Conservation (phyloP, 139 green algal genomes). For the Coelastrella sp. region DNA sequence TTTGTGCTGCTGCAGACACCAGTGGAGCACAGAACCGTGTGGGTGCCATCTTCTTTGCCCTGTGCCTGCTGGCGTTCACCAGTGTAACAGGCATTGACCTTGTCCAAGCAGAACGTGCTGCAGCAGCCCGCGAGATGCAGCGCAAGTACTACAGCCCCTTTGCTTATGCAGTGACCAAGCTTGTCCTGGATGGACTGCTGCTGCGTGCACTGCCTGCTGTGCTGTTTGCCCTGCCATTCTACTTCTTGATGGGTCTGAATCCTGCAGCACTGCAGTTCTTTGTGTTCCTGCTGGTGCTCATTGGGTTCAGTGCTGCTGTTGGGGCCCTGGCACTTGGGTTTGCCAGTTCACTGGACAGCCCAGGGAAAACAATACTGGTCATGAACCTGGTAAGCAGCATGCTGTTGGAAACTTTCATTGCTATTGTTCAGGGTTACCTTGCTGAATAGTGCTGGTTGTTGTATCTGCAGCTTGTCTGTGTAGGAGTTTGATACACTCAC, state of each 20-base stretch:
- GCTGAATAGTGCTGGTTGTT: no score
- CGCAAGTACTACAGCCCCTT: conserved; percentile 70
- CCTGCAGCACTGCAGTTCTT: conserved; percentile 51
- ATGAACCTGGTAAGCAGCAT: conserved; percentile 73
- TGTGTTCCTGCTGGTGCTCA: conserved; percentile 73
- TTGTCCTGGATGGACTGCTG: conserved; percentile 79
- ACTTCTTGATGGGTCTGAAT: conserved; percentile 77
- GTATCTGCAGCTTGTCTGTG: no score
- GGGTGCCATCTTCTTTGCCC: conserved; percentile 85
- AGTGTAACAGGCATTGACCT: conserved; percentile 79
- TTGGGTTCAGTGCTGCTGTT: conserved; percentile 61
- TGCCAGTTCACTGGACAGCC: conserved; percentile 42
- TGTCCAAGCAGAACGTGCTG: conserved; percentile 68
- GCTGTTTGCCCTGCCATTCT: conserved; percentile 73
- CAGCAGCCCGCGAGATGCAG: conserved; percentile 65
- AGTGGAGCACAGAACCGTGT: conserved; percentile 76
- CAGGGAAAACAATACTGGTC: conserved; percentile 69
- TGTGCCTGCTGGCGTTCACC: conserved; percentile 84
- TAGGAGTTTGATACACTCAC: no score
- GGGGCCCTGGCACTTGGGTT: conserved; percentile 75
- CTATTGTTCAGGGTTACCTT: no score
- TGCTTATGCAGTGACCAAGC: conserved; percentile 74
- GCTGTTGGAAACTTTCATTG: no score
- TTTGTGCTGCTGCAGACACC: conserved; percentile 52
- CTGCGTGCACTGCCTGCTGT: conserved; percentile 78